phyloP scores from a whole-genome alignment of 495 filamentous ascomycete species.

The Aspergillus cavernicola region DNA sequence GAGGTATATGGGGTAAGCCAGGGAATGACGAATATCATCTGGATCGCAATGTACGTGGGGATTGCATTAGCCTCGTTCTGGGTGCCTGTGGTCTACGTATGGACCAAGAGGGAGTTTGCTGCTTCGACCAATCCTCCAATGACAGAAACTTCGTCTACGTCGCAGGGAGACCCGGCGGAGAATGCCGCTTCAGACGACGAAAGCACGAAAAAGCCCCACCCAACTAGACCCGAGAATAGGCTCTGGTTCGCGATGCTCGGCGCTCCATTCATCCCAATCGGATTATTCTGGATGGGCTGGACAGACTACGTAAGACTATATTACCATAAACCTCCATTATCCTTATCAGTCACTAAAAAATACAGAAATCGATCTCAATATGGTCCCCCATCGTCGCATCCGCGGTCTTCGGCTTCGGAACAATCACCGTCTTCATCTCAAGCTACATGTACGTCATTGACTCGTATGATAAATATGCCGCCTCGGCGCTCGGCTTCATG shows the following conservation, averaged over 20 bases:
- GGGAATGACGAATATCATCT: conserved; percentile 55
- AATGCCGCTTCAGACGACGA: not conserved
- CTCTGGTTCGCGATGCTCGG: conserved; percentile 52
- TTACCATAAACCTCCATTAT: not conserved
- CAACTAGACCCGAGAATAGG: conserved; percentile 13
- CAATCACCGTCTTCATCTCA: conserved; percentile 50
- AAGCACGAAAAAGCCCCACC: not conserved
- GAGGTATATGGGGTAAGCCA: conserved; percentile 51
- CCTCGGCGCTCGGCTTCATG: conserved; percentile 44
- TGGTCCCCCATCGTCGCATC: conserved; percentile 51
- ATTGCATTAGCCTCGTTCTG: conserved; percentile 39
- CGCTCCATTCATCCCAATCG: conserved; percentile 49
- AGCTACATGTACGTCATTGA: conserved; percentile 57
- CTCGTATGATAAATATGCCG: conserved; percentile 45
- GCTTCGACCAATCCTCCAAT: not conserved
- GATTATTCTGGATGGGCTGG: conserved; percentile 64
- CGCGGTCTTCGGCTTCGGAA: conserved; percentile 51
- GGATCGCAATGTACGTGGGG: conserved; percentile 54
- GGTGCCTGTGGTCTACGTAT: conserved; percentile 52
- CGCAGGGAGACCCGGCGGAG: not conserved
- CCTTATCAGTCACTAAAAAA: too few relatives aligned
- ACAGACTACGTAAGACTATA: conserved; percentile 34
- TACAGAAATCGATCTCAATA: conserved; percentile 38
- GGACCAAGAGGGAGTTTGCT: conserved; percentile 38
- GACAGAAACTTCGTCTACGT: not conserved